Conservation (phyloP, 2,329 filamentous ascomycete genomes). For the Macrophomina phaseolina region DNA sequence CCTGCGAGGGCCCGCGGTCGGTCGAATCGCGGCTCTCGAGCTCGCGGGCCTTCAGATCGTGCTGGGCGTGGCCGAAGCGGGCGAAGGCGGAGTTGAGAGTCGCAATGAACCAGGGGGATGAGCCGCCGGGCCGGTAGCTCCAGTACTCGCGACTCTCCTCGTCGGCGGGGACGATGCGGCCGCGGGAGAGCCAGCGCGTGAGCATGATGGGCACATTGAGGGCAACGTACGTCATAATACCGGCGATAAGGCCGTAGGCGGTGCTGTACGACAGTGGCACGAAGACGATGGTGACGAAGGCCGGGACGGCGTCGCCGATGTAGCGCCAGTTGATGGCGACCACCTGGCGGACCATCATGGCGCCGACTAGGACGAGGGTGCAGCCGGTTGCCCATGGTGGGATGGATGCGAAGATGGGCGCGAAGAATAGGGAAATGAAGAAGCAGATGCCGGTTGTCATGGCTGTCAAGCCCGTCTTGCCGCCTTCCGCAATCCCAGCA, state of each 20-base stretch:
- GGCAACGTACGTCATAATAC: constrained; percentile 75
- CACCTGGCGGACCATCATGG: constrained; percentile 76
- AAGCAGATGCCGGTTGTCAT: constrained; percentile 82
- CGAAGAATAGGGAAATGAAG: constrained; percentile 87
- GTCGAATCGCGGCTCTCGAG: constrained; percentile 15
- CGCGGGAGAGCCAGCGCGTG: constrained; percentile 68
- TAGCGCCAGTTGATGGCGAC: constrained; percentile 89
- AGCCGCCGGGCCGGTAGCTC: constrained; percentile 68
- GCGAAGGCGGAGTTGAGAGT: constrained; percentile 69
- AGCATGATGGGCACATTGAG: constrained; percentile 75
- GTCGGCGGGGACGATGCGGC: constrained; percentile 74
- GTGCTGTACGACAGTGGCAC: constrained; percentile 93
- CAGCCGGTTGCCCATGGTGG: constrained; percentile 89
- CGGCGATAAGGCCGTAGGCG: constrained; percentile 82
- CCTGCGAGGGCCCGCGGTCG: background rate
- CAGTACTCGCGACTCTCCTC: constrained; percentile 79
- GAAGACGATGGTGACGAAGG: constrained; percentile 80
- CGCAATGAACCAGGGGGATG: constrained; percentile 43
- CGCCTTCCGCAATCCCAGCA: constrained; percentile 86
- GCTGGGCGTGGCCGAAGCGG: constrained; percentile 30
- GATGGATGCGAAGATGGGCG: constrained; percentile 87
- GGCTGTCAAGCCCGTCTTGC: constrained; percentile 80
- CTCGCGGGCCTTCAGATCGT: constrained; percentile 9
- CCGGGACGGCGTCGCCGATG: constrained; percentile 80
- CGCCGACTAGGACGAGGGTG: constrained; percentile 56